Evolutionary conservation across 2,329 filamentous ascomycete genomes (phyloP).

Genomic region (Xylariomycetidae sp.): DNA sequence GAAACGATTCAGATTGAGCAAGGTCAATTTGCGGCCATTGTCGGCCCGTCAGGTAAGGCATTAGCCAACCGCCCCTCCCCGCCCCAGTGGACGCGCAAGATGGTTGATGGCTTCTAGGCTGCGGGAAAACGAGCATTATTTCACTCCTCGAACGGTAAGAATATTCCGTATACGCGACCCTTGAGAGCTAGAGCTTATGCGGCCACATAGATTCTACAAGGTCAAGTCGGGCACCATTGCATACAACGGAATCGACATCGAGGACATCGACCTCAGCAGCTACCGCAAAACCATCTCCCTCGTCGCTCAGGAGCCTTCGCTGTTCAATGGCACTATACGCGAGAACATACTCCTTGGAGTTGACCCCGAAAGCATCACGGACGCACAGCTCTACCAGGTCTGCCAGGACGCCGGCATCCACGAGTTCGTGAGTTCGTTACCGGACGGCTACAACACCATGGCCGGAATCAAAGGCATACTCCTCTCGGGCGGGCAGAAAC

Average conservation of each 20-base stretch:
- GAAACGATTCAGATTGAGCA: conserved; percentile 42
- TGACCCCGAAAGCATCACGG: conserved; percentile 42
- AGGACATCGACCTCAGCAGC: conserved; percentile 47
- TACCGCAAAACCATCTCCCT: conserved; percentile 63
- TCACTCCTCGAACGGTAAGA: conserved; percentile 49
- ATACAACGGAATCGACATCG: conserved; percentile 56
- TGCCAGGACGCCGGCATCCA: conserved; percentile 61
- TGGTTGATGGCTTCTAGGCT: conserved; percentile 27
- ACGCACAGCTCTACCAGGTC: conserved; percentile 43
- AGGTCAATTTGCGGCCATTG: conserved; percentile 64
- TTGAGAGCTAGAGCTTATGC: too few species aligned
- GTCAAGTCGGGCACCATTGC: conserved; percentile 56
- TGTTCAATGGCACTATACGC: conserved; percentile 56
- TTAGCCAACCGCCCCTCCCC: too few species aligned
- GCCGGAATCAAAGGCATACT: conserved; percentile 63
- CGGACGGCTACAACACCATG: conserved; percentile 61
- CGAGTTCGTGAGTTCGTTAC: conserved; percentile 63
- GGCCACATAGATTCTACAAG: conserved; percentile 63
- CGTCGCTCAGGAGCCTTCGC: conserved; percentile 66
- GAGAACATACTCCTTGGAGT: conserved; percentile 67
- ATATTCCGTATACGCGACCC: too few species aligned
- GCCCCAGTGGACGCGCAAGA: background rate
- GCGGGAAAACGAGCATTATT: conserved; percentile 68
- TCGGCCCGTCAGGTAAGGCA: conserved; percentile 56
- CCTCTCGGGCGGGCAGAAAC: conserved; percentile 63